Evolutionary conservation across 2,329 filamentous ascomycete species (phyloP).

Genomic region (Diaporthe ampelina): DNA sequence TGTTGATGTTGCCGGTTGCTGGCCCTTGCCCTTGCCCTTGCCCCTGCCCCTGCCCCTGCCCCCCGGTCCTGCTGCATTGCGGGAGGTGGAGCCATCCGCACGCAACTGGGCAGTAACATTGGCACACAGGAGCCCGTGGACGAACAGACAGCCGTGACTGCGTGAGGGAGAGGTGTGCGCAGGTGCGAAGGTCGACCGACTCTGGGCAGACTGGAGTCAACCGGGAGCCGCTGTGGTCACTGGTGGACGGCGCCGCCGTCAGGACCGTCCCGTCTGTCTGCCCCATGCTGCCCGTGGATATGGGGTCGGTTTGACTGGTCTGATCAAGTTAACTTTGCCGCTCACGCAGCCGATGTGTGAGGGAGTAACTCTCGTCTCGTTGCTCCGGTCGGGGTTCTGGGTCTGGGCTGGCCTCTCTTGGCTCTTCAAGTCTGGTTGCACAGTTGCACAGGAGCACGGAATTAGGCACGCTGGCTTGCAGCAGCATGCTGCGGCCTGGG

Average conservation of each 20-base stretch:
- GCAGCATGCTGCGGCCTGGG: slow-evolving; percentile 21
- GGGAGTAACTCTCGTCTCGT: slow-evolving; percentile 30
- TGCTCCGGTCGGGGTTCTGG: background rate
- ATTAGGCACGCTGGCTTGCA: slow-evolving; percentile 20
- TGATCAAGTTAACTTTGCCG: slow-evolving; percentile 25
- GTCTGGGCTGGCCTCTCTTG: slow-evolving; percentile 18
- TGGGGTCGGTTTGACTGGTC: background rate
- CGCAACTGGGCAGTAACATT: slow-evolving; percentile 28
- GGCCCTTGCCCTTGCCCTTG: slow-evolving; percentile 1
- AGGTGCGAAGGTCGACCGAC: background rate
- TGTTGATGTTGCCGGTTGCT: slow-evolving; percentile 12
- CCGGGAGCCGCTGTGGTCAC: no score
- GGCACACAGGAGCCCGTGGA: slow-evolving; percentile 9
- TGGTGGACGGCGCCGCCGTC: background rate
- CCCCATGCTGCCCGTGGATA: background rate
- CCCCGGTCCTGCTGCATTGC: slow-evolving; percentile 22
- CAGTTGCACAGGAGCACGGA: slow-evolving; percentile 20
- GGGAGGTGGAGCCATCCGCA: slow-evolving; percentile 37
- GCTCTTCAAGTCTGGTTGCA: background rate
- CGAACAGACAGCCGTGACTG: background rate
- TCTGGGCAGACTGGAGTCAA: background rate
- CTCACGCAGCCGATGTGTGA: slow-evolving; percentile 23
- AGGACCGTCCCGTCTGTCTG: background rate
- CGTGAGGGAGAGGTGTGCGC: background rate
- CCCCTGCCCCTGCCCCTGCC: background rate